These are phyloP conservation scores for Aspergillus tubingensis DNA, from an alignment of 2,329 filamentous ascomycete species.

Conservation along the genomic window DNA sequence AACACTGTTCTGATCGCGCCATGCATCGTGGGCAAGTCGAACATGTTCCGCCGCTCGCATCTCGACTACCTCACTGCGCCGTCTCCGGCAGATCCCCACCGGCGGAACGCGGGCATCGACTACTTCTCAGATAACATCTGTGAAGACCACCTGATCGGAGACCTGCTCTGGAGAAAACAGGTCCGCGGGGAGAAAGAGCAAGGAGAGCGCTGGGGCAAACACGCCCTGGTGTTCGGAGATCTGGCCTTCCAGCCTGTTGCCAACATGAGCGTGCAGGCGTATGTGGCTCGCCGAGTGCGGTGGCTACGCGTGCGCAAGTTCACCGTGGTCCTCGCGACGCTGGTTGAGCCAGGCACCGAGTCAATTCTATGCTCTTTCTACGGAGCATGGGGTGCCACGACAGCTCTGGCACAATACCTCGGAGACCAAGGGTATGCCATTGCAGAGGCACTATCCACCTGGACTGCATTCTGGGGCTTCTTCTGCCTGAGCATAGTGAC, in stretches of 20 bases:
- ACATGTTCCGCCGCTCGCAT: slow-evolving; percentile 95
- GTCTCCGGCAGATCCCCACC: slow-evolving; percentile 52
- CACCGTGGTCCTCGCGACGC: slow-evolving; percentile 82
- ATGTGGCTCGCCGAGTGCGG: slow-evolving; percentile 76
- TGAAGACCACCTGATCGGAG: slow-evolving; percentile 94
- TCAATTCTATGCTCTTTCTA: slow-evolving; percentile 80
- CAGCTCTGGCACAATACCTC: slow-evolving; percentile 62
- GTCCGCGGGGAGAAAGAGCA: slow-evolving; percentile 39
- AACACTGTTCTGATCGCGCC: slow-evolving; percentile 89
- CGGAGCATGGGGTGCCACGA: slow-evolving; percentile 76
- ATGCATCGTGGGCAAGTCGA: slow-evolving; percentile 94
- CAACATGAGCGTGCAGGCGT: slow-evolving; percentile 74
- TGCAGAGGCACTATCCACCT: slow-evolving; percentile 63
- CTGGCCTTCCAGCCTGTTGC: slow-evolving; percentile 87
- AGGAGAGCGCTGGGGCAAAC: slow-evolving; percentile 64
- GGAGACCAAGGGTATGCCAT: slow-evolving; percentile 37
- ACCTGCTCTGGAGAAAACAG: slow-evolving; percentile 73
- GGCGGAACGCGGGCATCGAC: slow-evolving; percentile 70
- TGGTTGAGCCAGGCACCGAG: slow-evolving; percentile 92
- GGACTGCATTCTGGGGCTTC: slow-evolving; percentile 63
- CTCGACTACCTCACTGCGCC: slow-evolving; percentile 68
- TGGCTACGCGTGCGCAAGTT: slow-evolving; percentile 95
- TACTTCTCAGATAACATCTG: slow-evolving; percentile 96
- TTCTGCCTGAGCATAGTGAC: slow-evolving; percentile 66
- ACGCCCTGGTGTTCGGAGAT: slow-evolving; percentile 81